These are phyloP conservation scores for Decorospora gaudefroyi DNA, from an alignment of 2,329 filamentous ascomycete genomes.

Conservation along the genomic window DNA sequence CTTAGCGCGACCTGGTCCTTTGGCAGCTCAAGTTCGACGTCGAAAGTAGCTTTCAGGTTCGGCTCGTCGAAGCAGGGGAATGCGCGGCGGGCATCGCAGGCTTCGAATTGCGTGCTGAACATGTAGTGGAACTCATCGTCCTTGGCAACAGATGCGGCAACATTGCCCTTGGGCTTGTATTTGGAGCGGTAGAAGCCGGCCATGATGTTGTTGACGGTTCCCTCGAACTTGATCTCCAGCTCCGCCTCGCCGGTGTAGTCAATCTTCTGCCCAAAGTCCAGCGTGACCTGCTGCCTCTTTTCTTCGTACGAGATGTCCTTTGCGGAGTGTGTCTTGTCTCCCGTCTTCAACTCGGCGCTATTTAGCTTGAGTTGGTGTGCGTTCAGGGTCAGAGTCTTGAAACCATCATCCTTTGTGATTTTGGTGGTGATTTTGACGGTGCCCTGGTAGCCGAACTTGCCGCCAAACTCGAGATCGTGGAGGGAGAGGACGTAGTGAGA, in stretches of 20 bases:
- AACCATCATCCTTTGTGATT: conserved; percentile 64
- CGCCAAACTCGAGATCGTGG: conserved; percentile 72
- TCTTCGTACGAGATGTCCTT: conserved; percentile 77
- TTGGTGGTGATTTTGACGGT: conserved; percentile 78
- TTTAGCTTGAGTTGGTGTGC: conserved; percentile 80
- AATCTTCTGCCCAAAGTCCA: conserved; percentile 75
- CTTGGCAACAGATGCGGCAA: conserved; percentile 76
- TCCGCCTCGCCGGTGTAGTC: conserved; percentile 67
- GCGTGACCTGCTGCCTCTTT: conserved; percentile 79
- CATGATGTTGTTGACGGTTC: conserved; percentile 83
- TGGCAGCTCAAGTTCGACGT: conserved; percentile 89
- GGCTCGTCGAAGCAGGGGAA: conserved; percentile 99
- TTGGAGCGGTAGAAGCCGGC: conserved; percentile 91
- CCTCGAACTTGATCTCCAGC: conserved; percentile 74
- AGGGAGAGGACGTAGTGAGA: conserved; percentile 84
- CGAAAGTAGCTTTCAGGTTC: conserved; percentile 94
- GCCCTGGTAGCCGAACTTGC: conserved; percentile 81
- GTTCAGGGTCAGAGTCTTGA: conserved; percentile 81
- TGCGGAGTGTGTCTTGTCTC: conserved; percentile 62
- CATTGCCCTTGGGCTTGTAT: conserved; percentile 78
- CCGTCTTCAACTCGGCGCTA: conserved; percentile 64
- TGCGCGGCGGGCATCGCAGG: conserved; percentile 89
- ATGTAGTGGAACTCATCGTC: conserved; percentile 67
- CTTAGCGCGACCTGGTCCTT: conserved; percentile 85
- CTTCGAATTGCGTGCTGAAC: conserved; percentile 97